A percentile compares a stretch with the other conserved stretches of the same genome.
Conservation (phyloP, 2,329 filamentous ascomycete species). For the Lasiodiplodia sp. region DNA sequence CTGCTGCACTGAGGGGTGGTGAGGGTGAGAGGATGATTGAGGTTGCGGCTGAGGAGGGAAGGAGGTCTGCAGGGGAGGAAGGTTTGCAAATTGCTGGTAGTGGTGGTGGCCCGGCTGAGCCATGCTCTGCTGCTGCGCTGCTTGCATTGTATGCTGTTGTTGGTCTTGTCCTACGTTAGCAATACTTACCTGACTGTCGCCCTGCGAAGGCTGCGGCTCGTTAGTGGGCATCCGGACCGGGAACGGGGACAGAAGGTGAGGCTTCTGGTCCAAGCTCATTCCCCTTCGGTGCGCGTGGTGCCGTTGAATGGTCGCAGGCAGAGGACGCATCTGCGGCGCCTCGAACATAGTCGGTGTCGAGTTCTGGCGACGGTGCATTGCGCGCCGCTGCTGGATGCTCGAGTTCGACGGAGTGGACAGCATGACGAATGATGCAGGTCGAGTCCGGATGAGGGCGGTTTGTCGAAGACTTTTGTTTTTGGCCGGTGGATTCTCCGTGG, state of each 20-base stretch:
- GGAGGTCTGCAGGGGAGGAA: constrained; percentile 20
- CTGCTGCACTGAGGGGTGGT: constrained; percentile 49
- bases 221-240: constrained; percentile 46
- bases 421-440: constrained; percentile 72
- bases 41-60: constrained; percentile 38
- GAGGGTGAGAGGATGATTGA: constrained; percentile 43
- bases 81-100: constrained; percentile 40
- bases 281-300: constrained; percentile 75
- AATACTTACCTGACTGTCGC: constrained; percentile 61
- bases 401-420: constrained; percentile 75
- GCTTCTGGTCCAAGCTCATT: constrained; percentile 77
- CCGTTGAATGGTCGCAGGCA: constrained; percentile 65
- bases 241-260: constrained; percentile 57
- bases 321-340: constrained; percentile 72
- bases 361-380: constrained; percentile 84
- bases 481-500: constrained; percentile 30
- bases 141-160: constrained; percentile 80
- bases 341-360: constrained; percentile 84
- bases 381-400: constrained; percentile 76
- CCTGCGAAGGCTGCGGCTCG: constrained; percentile 51
- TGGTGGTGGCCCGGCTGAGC: constrained; percentile 75
- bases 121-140: constrained; percentile 87
- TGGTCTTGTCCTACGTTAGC: constrained; percentile 67
- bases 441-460: constrained; percentile 67
- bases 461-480: constrained; percentile 24